Evolutionary conservation across 805 yeast species (phyloP), one percentile per base, ranked within the genome.

Genomic region (Suhomyces pyralidae): DNA sequence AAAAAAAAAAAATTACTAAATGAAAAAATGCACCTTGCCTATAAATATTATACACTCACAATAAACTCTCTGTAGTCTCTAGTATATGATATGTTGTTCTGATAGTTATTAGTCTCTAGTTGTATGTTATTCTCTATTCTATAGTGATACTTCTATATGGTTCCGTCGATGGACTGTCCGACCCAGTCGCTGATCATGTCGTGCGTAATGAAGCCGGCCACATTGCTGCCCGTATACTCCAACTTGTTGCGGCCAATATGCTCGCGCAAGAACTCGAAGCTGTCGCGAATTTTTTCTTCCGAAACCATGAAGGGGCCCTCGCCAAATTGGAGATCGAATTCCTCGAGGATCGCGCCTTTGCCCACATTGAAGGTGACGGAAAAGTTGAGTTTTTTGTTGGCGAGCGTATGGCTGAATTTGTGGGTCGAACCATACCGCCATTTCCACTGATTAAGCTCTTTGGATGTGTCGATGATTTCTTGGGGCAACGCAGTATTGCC

Each of bases 381-480:
- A 58, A 75, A 56, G 10, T 71, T 65, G 53, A 64, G 56, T 40
- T 68, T 65, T 0, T 66, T 65, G 42, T 72, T 67, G 2, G 60
- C 61, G 17, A 87, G 63, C 1, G 62, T 60, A 53, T 88, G 83
- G 40, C 78, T 74, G 65, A 93, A 94, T 53, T 74, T 77, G 0
- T 97, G 97, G 0, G 97, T 86, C 19, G 78, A 73, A 1, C 90
- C 92, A 66, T 71, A 90, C 36, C 72, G 81, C 96, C 97, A 92
- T 1, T 80, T 72, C 88, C 94, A 86, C 19, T 76, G 67, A 43
- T 70, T 62, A 17, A 90, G 68, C 25, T 76, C 77, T 0, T 67
- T 53, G 30, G 76, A 74, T 0, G 72, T 70, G 2, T 72, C 60
- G 2, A 51, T 26, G 0, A 87, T 71, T 30, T 81, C 82, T 0